Base-by-base conservation (phyloP, 139 green algal genomes). In the Coelastrella sp. region DNA sequence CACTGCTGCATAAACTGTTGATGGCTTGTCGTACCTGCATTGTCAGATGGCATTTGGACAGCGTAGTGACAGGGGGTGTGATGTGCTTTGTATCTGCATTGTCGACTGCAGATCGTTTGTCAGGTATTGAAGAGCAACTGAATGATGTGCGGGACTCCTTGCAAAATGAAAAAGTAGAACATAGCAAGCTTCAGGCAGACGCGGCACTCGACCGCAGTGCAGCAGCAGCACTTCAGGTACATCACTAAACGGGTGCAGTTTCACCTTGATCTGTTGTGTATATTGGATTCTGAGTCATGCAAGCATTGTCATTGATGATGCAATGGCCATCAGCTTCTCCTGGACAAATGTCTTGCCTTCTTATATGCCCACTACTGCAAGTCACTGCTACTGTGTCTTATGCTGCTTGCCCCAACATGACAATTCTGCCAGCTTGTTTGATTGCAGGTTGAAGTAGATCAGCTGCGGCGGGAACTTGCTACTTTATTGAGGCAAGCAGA, bases 111-210 rank as follows among this genome's bases (percentile, higher is more conserved):
- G 75, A 69, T 25, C 35, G 15, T 41, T 32, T 43, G 15, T 32
- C 13, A 23, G 7, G 38, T 17, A 9, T 82, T 4, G 53, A 82
- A 45, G 3, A 71, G 75, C 51, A 71, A 53, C 35, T 82, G 35
- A 32, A 34, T 30, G 53, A 23, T 35, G 32, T 30, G 19, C 50
- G 71, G 53, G 53, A 35, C 35, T 37, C 51, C 11, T 38, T 82
- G 51, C 75, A 82, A 35, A 37, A 51, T 19, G 75, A 82, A 38
- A 35, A 35, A 11, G 75, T 69, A 19, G 53, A 34, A 19, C 75
- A 82, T 53, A 82, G 35, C 51, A 69, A 82, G 38, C 75, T 82
- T 25, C 75, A 82, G 53, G 53, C 51, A 17, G 75, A 82, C 15
- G 53, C 37, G 4, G 53, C 53, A 30, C 4, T 82, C 34, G 75